Percentiles rank a stretch among this genome's conserved stretches.
These are phyloP conservation scores for Aquanectria penicillioides DNA, from an alignment of 2,329 filamentous ascomycete species.

Conservation along the genomic window DNA sequence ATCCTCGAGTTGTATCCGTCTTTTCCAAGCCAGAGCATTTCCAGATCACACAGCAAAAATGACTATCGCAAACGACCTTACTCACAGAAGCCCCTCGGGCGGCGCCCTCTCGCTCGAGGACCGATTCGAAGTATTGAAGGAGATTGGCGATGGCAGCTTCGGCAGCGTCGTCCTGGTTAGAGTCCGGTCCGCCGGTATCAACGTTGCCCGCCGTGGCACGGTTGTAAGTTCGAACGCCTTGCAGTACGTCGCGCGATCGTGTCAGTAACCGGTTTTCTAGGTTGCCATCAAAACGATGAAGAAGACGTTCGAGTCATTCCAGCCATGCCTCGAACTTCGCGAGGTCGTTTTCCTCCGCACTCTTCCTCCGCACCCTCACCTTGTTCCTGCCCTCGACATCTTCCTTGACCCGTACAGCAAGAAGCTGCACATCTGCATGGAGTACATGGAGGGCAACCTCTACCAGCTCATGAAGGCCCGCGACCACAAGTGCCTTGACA, in stretches of 20 bases:
- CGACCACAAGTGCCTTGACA: slow-evolving; percentile 93
- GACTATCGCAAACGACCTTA: slow-evolving; percentile 80
- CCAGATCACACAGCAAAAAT: slow-evolving; percentile 59
- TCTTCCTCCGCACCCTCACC: slow-evolving; percentile 85
- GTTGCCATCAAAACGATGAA: slow-evolving; percentile 99
- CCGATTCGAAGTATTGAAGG: slow-evolving; percentile 95
- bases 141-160: slow-evolving; percentile 98
- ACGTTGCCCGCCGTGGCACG: slow-evolving; percentile 87
- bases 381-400: slow-evolving; percentile 97
- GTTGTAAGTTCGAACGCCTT: slow-evolving; percentile 72
- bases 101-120: slow-evolving; percentile 81
- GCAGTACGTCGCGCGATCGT: slow-evolving; percentile 23
- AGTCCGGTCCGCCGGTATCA: slow-evolving; percentile 89
- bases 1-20: slow-evolving; percentile 24
- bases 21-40: slow-evolving; percentile 31
- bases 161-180: slow-evolving; percentile 93
- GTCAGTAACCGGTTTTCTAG: slow-evolving; percentile 57
- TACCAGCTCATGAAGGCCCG: slow-evolving; percentile 99
- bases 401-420: slow-evolving; percentile 96
- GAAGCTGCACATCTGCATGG: slow-evolving; percentile 98
- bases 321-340: slow-evolving; percentile 89
- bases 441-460: slow-evolving; percentile 99
- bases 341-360: slow-evolving; percentile 97
- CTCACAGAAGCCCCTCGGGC: slow-evolving; percentile 72
- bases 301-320: slow-evolving; percentile 95